Evolutionary conservation across 768 basidiomycete genomes (phyloP).

Genomic region (Phlebiopsis gigantea): DNA sequence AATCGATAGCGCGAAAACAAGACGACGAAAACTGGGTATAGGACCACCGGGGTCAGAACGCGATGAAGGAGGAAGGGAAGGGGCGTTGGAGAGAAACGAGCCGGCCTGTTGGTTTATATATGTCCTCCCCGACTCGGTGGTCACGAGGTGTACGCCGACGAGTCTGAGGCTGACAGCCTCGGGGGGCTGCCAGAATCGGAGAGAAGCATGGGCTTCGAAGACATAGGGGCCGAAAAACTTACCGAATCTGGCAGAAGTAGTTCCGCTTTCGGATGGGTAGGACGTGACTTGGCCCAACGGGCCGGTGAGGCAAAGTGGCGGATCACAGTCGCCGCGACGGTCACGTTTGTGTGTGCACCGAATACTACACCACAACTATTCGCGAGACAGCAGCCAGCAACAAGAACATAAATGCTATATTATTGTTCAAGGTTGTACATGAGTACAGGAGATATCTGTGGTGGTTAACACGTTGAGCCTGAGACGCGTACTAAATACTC

Average conservation of each 20-base stretch:
- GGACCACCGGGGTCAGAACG: conserved; percentile 52
- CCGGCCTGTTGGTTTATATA: conserved; percentile 15
- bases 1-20: conserved; percentile 21
- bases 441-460: too few relatives aligned
- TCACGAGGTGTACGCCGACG: neutral
- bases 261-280: neutral
- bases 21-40: conserved; percentile 18
- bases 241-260: neutral
- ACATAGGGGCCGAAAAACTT: neutral
- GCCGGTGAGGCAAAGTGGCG: too few relatives aligned
- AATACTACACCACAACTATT: too few relatives aligned
- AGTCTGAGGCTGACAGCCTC: neutral
- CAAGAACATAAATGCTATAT: too few relatives aligned
- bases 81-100: conserved; percentile 20
- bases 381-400: too few relatives aligned
- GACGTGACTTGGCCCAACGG: too few relatives aligned
- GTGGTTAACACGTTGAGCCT: too few relatives aligned
- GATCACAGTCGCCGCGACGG: too few relatives aligned
- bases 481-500: too few relatives aligned
- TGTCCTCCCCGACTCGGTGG: neutral
- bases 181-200: neutral
- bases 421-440: too few relatives aligned
- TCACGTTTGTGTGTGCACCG: too few relatives aligned
- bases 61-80: conserved; percentile 33
- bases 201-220: neutral